A percentile compares a stretch with the other conserved stretches of the same genome.
These are phyloP conservation scores for Dendryphion nanum DNA, from an alignment of 2,329 filamentous ascomycete genomes.

Conservation along the genomic window DNA sequence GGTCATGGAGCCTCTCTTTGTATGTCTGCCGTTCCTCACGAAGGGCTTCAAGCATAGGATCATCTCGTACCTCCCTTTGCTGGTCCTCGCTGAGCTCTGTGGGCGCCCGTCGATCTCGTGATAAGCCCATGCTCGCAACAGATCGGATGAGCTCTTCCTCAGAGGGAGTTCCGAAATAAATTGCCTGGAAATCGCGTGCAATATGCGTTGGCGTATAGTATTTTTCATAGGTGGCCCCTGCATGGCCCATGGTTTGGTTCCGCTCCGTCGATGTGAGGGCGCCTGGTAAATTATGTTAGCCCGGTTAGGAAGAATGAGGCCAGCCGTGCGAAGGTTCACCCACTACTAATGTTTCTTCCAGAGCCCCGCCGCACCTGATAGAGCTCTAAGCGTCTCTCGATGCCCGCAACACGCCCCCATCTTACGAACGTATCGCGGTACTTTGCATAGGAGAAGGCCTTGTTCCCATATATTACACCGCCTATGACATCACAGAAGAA, in stretches of 20 bases:
- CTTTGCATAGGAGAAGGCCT: conserved; percentile 6
- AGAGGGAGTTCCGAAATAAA: conserved; percentile 15
- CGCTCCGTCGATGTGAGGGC: conserved; percentile 3
- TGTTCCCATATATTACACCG: conserved; percentile 1
- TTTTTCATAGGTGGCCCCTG: conserved; percentile 12
- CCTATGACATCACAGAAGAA: conserved; percentile 8
- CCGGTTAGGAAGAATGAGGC: neutral
- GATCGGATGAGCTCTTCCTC: conserved; percentile 17
- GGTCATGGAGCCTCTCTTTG: conserved; percentile 10
- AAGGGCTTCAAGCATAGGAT: conserved; percentile 11
- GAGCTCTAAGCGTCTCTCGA: conserved; percentile 4
- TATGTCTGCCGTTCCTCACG: conserved; percentile 7
- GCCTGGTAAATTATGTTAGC: conserved; percentile 7
- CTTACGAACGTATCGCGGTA: conserved; percentile 5
- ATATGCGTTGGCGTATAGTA: conserved; percentile 17
- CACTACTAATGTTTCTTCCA: conserved; percentile 5
- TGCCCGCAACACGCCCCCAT: conserved; percentile 6
- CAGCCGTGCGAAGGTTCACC: neutral
- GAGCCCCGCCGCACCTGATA: conserved; percentile 6
- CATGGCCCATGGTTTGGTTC: conserved; percentile 15
- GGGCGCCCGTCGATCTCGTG: conserved; percentile 12
- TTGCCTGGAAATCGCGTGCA: conserved; percentile 12
- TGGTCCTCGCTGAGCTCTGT: conserved; percentile 12
- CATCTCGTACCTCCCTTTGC: conserved; percentile 10
- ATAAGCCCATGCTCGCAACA: conserved; percentile 12